These are phyloP conservation scores for Eucalyptus marginata DNA, from an alignment of 345 rosid species.

Conservation along the genomic window DNA sequence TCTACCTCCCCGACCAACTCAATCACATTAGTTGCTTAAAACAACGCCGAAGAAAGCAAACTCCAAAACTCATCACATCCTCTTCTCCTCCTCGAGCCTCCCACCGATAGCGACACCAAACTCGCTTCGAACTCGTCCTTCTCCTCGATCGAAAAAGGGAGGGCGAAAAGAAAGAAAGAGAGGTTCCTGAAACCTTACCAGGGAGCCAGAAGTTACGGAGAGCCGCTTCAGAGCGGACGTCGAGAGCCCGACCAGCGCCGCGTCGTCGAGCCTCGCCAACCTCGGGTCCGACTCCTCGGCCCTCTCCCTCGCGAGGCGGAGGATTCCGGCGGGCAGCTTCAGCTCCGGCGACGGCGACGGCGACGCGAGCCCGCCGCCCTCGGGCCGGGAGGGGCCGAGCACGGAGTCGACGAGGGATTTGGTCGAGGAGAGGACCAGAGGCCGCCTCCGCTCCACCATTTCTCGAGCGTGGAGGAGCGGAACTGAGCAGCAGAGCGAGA, in stretches of 20 bases:
- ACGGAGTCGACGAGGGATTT: conserved; percentile 51
- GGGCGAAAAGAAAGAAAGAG: background rate
- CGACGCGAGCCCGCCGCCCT: background rate
- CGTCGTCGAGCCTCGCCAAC: conserved; percentile 42
- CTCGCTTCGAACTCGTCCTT: background rate
- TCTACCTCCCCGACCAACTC: background rate
- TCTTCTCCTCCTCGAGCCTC: background rate
- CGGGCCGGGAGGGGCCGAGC: conserved; percentile 21
- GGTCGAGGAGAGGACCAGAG: conserved; percentile 77
- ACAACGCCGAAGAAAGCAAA: background rate
- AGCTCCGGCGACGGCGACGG: background rate
- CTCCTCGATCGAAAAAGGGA: background rate
- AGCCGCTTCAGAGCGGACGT: conserved; percentile 57
- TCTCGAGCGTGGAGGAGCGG: background rate
- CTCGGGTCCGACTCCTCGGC: conserved; percentile 10
- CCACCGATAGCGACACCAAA: background rate
- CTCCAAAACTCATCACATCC: background rate
- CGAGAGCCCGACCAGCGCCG: conserved; percentile 57
- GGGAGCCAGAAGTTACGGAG: conserved; percentile 62
- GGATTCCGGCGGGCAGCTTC: conserved; percentile 57
- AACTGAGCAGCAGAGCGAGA: background rate
- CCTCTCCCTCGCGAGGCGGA: conserved; percentile 27
- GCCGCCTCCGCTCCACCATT: conserved; percentile 71
- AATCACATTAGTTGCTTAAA: background rate
- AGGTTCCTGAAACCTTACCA: conserved; percentile 23